Evolutionary conservation across 2,329 filamentous ascomycete genomes (phyloP).

Genomic region (Pyricularia grisea): DNA sequence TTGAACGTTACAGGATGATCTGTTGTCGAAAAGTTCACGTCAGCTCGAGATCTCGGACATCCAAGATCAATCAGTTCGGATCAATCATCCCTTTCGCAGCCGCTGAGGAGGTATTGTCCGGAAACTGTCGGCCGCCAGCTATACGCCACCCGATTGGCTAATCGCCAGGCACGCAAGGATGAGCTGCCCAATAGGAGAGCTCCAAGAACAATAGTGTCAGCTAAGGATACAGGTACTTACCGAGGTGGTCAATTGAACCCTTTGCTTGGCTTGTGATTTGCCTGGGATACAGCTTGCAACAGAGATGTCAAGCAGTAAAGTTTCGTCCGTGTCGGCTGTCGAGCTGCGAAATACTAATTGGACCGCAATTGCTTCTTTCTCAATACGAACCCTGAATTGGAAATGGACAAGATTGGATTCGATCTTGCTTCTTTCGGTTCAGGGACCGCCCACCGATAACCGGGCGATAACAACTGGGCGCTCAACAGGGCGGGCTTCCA

Average conservation of each 20-base stretch:
- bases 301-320: not conserved
- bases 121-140: not conserved
- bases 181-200: not conserved
- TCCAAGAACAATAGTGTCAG: not conserved
- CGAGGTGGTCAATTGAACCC: not conserved
- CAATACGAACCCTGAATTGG: not conserved
- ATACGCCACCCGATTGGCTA: not conserved
- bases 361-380: not conserved
- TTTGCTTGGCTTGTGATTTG: not conserved
- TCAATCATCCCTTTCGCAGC: no score
- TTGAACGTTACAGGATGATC: not conserved
- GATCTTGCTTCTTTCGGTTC: not conserved
- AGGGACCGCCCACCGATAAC: not conserved
- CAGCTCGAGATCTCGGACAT: not conserved
- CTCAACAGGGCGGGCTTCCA: slow-evolving; percentile 2
- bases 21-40: not conserved
- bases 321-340: not conserved
- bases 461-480: not conserved
- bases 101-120: not conserved
- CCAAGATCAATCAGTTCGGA: not conserved
- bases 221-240: not conserved
- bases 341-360: not conserved
- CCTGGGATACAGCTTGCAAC: not conserved
- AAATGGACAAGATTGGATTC: not conserved
- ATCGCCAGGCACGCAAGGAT: not conserved